These are phyloP conservation scores for Plantago coronopus DNA, from an alignment of 305 asterid genomes.

Conservation along the genomic window DNA sequence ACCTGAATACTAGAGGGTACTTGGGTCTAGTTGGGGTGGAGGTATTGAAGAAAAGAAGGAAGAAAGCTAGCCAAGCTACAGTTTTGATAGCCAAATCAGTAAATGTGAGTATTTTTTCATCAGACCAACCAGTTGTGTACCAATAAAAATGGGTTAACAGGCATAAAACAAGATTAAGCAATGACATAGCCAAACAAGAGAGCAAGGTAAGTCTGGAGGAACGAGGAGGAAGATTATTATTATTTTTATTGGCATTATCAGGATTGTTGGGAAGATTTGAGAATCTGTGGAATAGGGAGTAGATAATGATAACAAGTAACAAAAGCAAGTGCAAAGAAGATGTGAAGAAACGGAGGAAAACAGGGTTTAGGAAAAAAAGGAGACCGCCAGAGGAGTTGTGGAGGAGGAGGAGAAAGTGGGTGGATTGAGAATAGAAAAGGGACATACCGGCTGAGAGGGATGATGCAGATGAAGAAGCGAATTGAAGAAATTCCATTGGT, in stretches of 20 bases:
- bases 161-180: constrained; percentile 37
- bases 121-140: constrained; percentile 59
- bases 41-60: constrained; percentile 35
- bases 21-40: constrained; percentile 34
- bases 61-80: constrained; percentile 53
- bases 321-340: constrained; percentile 47
- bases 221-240: constrained; percentile 19
- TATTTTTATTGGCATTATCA: no score
- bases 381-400: constrained; percentile 24
- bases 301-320: constrained; percentile 29
- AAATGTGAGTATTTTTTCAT: constrained; percentile 53
- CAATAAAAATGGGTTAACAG: constrained; percentile 39
- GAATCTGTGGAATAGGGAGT: constrained; percentile 36
- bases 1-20: constrained; percentile 57
- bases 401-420: constrained; percentile 19
- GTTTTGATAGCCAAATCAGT: constrained; percentile 49
- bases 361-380: constrained; percentile 42
- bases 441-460: constrained; percentile 26
- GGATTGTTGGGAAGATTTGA: no score
- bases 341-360: constrained; percentile 47
- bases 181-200: constrained; percentile 30
- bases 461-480: background rate
- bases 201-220: constrained; percentile 34
- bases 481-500: constrained; percentile 23
- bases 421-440: constrained; percentile 27